Evolutionary conservation across 2,329 filamentous ascomycete genomes (phyloP), one percentile per base, ranked within the genome.

Genomic region (Didymella sp.): DNA sequence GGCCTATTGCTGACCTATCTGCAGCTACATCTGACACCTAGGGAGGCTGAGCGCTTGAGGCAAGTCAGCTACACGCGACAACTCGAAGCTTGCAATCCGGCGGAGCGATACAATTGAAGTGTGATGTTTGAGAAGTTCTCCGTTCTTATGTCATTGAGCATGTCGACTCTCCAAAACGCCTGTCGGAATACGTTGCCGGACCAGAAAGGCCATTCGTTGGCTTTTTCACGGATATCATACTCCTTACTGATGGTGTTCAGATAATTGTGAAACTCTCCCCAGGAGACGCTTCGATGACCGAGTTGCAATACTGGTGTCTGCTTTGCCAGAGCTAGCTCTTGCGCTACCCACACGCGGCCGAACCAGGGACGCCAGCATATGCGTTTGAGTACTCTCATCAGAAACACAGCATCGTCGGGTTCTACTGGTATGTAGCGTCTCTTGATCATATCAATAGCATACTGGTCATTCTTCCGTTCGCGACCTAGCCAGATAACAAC

Each of bases 21-120:
- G 8, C 40, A 69, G 66, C 54, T 73, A 4, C 62, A 69, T 30
- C 61, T 73, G 27, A 88, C 85, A 0, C 83, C 84, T 0, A 77
- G 70, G 12, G 85, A 88, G 63, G 74, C 75, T 1, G 77, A 85
- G 41, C 75, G 85, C 6, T 70, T 88, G 43, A 78, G 85, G 11
- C 76, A 79, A n/a, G 77, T 87, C 1, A 84, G 81, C 6, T 86
- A 84, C 62, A 79, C 85, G 66, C 76, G 80, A 40, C 85, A 88
- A 62, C 59, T 85, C 6, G 82, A 83, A 59, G 79, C 81, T 5
- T 84, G 84, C 0, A 79, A n/a, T n/a, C n/a, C n/a, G n/a, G n/a
- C n/a, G n/a, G n/a, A n/a, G n/a, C n/a, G n/a, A n/a, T n/a, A 4
- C 25, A 27, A 27, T 27, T 27, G 25, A 27, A 8, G 4, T 8